Evolutionary conservation across 1,139 yeast species (phyloP).

Genomic region (Lodderomyces beijingensis): DNA sequence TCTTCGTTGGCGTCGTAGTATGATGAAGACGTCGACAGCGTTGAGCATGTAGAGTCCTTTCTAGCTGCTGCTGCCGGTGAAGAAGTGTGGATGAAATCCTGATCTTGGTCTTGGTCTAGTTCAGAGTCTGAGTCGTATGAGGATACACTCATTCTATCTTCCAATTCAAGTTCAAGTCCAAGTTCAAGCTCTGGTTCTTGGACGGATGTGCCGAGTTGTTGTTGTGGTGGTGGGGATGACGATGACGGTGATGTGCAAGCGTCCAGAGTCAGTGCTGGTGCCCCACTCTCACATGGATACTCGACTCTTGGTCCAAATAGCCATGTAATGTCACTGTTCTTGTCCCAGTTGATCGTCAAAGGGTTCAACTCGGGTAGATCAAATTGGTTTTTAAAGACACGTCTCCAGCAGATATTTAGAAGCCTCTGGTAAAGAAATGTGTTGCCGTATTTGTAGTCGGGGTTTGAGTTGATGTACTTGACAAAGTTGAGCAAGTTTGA

Average conservation of each 20-base stretch:
- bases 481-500: constrained; percentile 23
- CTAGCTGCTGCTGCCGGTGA: constrained; percentile 2
- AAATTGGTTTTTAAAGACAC: constrained; percentile 32
- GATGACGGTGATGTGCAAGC: constrained; percentile 1
- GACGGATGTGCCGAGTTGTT: background rate
- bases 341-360: constrained; percentile 40
- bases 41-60: constrained; percentile 9
- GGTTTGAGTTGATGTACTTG: constrained; percentile 18
- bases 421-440: constrained; percentile 21
- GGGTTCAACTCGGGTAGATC: constrained; percentile 30
- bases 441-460: constrained; percentile 12
- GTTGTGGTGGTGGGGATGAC: background rate
- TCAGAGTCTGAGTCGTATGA: constrained; percentile 9
- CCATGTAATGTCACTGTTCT: constrained; percentile 43
- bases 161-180: constrained; percentile 1
- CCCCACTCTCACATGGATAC: background rate
- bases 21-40: constrained; percentile 4
- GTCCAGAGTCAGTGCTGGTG: too few species aligned
- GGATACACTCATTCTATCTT: constrained; percentile 8
- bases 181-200: background rate
- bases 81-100: constrained; percentile 5
- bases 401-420: constrained; percentile 40
- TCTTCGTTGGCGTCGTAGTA: constrained; percentile 5
- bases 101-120: constrained; percentile 4
- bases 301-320: constrained; percentile 40